Evolutionary conservation across 768 basidiomycete genomes (phyloP).

Genomic region (Kockovaella imperatae): DNA sequence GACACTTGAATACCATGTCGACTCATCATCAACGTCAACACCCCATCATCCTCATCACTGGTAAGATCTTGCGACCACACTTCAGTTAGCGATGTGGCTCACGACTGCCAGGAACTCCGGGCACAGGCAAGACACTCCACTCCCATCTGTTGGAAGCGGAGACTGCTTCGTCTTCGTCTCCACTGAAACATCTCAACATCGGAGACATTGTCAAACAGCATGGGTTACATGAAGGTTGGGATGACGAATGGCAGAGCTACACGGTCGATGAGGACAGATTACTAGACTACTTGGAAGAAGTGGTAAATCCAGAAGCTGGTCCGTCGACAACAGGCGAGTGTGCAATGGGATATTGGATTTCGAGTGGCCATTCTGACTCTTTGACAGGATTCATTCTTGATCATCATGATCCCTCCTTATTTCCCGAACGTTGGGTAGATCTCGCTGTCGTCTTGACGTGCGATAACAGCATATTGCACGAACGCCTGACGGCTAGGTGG

Average conservation of each 20-base stretch:
- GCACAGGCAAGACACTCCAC: slow-evolving; percentile 91
- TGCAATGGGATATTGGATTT: not conserved
- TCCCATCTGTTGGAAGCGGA: slow-evolving; percentile 66
- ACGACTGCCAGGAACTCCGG: slow-evolving; percentile 41
- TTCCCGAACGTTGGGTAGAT: slow-evolving; percentile 95
- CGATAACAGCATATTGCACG: slow-evolving; percentile 79
- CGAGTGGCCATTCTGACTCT: not conserved
- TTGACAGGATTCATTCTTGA: slow-evolving; percentile 42
- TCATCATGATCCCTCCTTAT: slow-evolving; percentile 49
- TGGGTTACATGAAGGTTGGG: slow-evolving; percentile 70
- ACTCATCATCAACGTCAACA: slow-evolving; percentile 41
- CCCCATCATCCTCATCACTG: slow-evolving; percentile 45
- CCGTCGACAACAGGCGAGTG: slow-evolving; percentile 25
- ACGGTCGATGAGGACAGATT: slow-evolving; percentile 96
- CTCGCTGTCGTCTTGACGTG: slow-evolving; percentile 87
- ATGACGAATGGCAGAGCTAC: slow-evolving; percentile 92
- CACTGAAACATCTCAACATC: slow-evolving; percentile 76
- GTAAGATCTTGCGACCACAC: slow-evolving; percentile 9
- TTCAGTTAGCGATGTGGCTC: not conserved
- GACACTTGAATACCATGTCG: too few relatives aligned
- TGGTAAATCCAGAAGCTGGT: slow-evolving; percentile 22
- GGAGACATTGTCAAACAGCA: slow-evolving; percentile 82
- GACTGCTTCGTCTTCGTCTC: slow-evolving; percentile 46
- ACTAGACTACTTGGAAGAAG: slow-evolving; percentile 38
- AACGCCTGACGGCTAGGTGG: slow-evolving; percentile 80